A percentile compares a stretch with the other conserved stretches of the same genome.
Evolutionary conservation across 495 filamentous ascomycete species (phyloP).

Genomic region (Hypoxylon lenormandii): DNA sequence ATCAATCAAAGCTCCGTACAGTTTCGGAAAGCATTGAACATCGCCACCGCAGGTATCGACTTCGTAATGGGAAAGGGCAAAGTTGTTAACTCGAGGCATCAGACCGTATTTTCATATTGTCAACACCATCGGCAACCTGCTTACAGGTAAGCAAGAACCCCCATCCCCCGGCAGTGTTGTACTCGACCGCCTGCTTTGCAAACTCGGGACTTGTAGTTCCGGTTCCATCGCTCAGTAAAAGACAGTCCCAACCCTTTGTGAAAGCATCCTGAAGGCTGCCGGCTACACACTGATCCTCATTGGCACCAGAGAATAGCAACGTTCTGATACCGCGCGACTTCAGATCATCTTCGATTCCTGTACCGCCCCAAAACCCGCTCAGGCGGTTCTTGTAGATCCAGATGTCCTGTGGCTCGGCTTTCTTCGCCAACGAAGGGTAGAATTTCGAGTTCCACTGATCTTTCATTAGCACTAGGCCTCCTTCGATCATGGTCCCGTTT

Average conservation of each 20-base stretch:
- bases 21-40: no score
- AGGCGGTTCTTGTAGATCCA: conserved; percentile 54
- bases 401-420: conserved; percentile 48
- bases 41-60: no score
- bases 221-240: conserved; percentile 12
- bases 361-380: conserved; percentile 52
- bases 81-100: no score
- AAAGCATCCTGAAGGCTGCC: conserved; percentile 49
- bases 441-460: conserved; percentile 54
- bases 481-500: conserved; percentile 46
- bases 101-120: background rate
- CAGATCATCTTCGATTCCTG: conserved; percentile 47
- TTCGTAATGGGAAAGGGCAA: background rate
- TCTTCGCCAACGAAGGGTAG: conserved; percentile 27
- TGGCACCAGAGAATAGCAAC: conserved; percentile 45
- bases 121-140: conserved; percentile 27
- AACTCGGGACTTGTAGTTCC: conserved; percentile 7
- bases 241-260: conserved; percentile 12
- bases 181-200: conserved; percentile 1
- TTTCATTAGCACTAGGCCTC: conserved; percentile 48
- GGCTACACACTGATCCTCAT: conserved; percentile 48
- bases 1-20: no score
- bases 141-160: conserved; percentile 28
- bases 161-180: conserved; percentile 18
- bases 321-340: conserved; percentile 51